These are phyloP conservation scores for Gaertneriomyces semiglobifer DNA, from an alignment of 192 early-diverging fungal genomes.

Conservation along the genomic window DNA sequence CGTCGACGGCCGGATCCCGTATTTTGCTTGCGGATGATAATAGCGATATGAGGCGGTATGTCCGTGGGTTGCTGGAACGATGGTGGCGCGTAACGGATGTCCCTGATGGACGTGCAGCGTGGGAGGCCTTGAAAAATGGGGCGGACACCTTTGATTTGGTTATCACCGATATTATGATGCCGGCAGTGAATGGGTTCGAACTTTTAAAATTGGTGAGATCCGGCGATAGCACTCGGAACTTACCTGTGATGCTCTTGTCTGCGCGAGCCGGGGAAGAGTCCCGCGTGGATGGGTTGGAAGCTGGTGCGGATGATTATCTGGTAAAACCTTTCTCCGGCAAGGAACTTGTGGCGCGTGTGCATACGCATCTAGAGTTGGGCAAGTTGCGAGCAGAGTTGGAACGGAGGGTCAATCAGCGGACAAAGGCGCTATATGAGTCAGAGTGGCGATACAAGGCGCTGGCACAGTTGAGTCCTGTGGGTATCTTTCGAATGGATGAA, in stretches of 20 bases:
- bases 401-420: conserved; percentile 38
- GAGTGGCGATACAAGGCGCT: conserved; percentile 26
- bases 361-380: conserved; percentile 49
- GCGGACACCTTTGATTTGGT: conserved; percentile 21
- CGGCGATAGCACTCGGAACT: conserved; percentile 32
- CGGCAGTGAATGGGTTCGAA: conserved; percentile 58
- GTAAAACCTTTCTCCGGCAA: conserved; percentile 45
- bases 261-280: conserved; percentile 53
- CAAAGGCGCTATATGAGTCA: conserved; percentile 37
- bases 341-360: conserved; percentile 57
- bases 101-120: conserved; percentile 16
- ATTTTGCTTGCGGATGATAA: conserved; percentile 47
- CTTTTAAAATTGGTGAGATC: conserved; percentile 42
- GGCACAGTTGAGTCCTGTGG: conserved; percentile 21
- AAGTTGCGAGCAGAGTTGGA: conserved; percentile 29
- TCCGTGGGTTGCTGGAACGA: conserved; percentile 1
- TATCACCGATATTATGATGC: conserved; percentile 56
- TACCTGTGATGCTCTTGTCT: conserved; percentile 57
- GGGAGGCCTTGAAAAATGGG: too few species aligned
- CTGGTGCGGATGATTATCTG: conserved; percentile 62
- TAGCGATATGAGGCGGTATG: conserved; percentile 40
- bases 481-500: conserved; percentile 22
- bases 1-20: conserved; percentile 15
- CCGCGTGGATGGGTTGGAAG: conserved; percentile 48
- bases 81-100: conserved; percentile 33